Evolutionary conservation across 768 basidiomycete genomes (phyloP), one percentile per base, ranked within the genome.

Genomic region (Tephrocybe sp.): DNA sequence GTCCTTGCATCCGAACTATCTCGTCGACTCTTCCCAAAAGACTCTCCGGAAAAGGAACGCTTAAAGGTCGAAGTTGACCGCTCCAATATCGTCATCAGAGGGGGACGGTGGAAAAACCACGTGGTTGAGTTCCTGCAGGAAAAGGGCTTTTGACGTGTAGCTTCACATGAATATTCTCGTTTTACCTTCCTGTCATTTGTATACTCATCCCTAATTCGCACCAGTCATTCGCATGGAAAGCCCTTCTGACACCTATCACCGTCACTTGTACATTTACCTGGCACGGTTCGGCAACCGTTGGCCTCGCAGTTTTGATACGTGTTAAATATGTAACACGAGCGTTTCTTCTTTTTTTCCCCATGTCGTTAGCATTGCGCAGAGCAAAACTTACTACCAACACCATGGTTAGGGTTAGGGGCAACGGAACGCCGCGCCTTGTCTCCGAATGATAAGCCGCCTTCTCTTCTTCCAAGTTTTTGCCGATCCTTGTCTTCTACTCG

Each of bases 71-170:
- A 72, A 39, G 69, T 78, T 50, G 60, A 68, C 3, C 70, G 73
- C 50, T 73, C 77, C 36, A 76, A 85, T 61, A 59, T 89, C 52
- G 56, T 80, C 42, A 74, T 90, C 54, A 68, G 73, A 20, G 87
- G 87, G 40, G 84, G 85, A 5, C 74, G 72, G 41, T 84, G 80
- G 82, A 87, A 79, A 62, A 70, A 73, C 52, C 65, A 80, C 39
- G 78, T 91, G 42, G 61, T 78, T 57, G 71, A 76, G 44, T 91
- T 84, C 83, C 73, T 91, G 58, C 71, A 70, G 62, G 62, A 65
- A 50, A 82, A 75, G 60, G 89, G 89, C 11, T 90, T 90, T 66
- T 90, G 58, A 62, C 33, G 22, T 43, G 36, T 48, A 36, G 41
- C 31, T 20, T 49, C 17, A 35, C 38, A 20, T 34, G 26, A 34